Conservation (phyloP, 2,329 filamentous ascomycete species). For the Thermomyces lanuginosus region DNA sequence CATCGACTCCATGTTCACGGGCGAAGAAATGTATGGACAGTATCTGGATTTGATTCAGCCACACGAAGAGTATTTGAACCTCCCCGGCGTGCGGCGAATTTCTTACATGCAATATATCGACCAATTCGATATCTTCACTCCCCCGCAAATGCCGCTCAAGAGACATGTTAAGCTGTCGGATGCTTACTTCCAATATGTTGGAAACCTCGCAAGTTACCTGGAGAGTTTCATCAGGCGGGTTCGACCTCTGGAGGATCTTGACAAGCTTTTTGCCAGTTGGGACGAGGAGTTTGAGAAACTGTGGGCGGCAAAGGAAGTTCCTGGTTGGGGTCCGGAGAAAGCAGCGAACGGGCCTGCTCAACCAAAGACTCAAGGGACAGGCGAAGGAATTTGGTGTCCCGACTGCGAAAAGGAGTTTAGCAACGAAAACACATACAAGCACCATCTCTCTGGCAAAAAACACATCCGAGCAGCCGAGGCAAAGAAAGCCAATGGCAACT, state of each 20-base stretch:
- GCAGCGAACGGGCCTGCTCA: slow-evolving; percentile 23
- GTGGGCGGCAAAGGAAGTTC: slow-evolving; percentile 66
- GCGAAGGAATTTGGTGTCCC: slow-evolving; percentile 68
- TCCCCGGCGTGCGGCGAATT: slow-evolving; percentile 69
- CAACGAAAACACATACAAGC: slow-evolving; percentile 86
- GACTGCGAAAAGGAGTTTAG: slow-evolving; percentile 92
- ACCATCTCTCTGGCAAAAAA: slow-evolving; percentile 78
- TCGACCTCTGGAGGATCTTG: slow-evolving; percentile 69
- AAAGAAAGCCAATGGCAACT: slow-evolving; percentile 32
- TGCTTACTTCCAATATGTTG: slow-evolving; percentile 79
- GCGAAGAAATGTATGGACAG: slow-evolving; percentile 83
- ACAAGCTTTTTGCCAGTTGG: slow-evolving; percentile 58
- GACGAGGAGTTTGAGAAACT: slow-evolving; percentile 68
- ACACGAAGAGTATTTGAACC: slow-evolving; percentile 80
- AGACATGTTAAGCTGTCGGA: slow-evolving; percentile 77
- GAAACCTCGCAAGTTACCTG: slow-evolving; percentile 63
- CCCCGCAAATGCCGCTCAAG: slow-evolving; percentile 57
- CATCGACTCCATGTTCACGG: slow-evolving; percentile 84
- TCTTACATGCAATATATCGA: slow-evolving; percentile 90
- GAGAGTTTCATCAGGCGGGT: slow-evolving; percentile 77
- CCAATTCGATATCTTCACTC: slow-evolving; percentile 70
- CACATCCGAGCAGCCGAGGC: slow-evolving; percentile 70
- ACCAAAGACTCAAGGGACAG: slow-evolving; percentile 37
- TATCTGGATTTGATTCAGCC: slow-evolving; percentile 75
- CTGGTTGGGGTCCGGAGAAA: slow-evolving; percentile 55